Evolutionary conservation across 371 early-diverging fungal genomes (phyloP).

Genomic region (Zancudomyces culisetae): DNA sequence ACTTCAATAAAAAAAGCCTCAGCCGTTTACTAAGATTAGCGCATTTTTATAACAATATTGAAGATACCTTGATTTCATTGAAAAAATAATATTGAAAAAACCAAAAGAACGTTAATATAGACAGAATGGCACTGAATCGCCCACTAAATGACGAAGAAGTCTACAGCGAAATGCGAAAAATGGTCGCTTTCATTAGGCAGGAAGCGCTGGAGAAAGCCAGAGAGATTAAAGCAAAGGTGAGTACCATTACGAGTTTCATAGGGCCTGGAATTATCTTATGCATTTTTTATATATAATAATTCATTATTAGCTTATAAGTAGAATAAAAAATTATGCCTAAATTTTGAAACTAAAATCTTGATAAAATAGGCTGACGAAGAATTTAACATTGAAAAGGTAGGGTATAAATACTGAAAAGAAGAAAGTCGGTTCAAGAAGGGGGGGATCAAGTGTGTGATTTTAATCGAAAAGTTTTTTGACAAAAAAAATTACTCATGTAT

Average conservation of each 20-base stretch:
- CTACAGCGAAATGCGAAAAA: conserved; percentile 65
- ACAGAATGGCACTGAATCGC: conserved; percentile 12
- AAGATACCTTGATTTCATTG: too few species aligned
- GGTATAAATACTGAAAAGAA: not conserved
- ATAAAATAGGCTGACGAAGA: conserved; percentile 38
- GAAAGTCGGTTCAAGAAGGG: too few species aligned
- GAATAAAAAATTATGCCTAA: not conserved
- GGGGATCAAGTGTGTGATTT: too few species aligned
- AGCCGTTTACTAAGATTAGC: too few species aligned
- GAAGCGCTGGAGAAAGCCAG: conserved; percentile 95
- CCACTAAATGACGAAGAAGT: conserved; percentile 88
- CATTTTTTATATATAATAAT: conserved; percentile 84
- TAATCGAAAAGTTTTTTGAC: not conserved
- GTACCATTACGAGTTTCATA: too few species aligned
- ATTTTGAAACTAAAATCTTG: not conserved
- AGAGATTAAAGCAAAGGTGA: conserved; percentile 94
- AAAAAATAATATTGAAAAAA: too few species aligned
- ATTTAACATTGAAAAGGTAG: conserved; percentile 77
- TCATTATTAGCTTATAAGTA: conserved; percentile 7
- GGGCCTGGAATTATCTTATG: too few species aligned
- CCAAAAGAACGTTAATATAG: not conserved
- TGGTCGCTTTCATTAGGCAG: conserved; percentile 93
- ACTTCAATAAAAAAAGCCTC: too few species aligned
- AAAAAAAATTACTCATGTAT: not conserved
- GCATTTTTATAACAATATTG: too few species aligned